A percentile compares a stretch with the other conserved stretches of the same genome.
These are phyloP conservation scores for Myrica gale DNA, from an alignment of 306 rosid genomes.

Conservation along the genomic window DNA sequence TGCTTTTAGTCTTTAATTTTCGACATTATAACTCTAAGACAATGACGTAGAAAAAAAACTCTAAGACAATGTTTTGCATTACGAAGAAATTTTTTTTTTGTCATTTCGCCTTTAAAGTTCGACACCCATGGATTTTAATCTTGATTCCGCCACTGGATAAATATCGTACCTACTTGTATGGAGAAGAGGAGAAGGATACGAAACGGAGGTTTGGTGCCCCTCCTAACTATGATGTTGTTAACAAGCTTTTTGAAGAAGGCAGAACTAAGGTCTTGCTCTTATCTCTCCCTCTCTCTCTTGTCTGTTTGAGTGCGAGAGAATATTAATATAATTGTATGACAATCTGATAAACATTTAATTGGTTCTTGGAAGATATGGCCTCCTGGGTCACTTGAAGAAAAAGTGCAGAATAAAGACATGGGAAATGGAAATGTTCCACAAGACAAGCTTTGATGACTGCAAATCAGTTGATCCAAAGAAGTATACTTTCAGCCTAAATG, in stretches of 20 bases:
- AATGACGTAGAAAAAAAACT: no score
- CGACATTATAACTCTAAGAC: no score
- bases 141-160: no score
- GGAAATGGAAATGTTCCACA: constrained; percentile 65
- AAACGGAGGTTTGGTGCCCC: constrained; percentile 57
- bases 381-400: constrained; percentile 56
- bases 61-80: no score
- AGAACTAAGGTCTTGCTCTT: constrained; percentile 46
- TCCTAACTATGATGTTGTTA: constrained; percentile 55
- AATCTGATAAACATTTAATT: neutral
- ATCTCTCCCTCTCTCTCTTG: neutral
- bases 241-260: constrained; percentile 64
- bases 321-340: neutral
- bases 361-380: constrained; percentile 57
- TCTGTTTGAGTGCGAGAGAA: neutral
- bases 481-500: constrained; percentile 52
- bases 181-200: constrained; percentile 54
- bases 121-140: no score
- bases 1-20: no score
- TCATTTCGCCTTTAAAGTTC: no score
- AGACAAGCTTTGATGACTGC: constrained; percentile 29
- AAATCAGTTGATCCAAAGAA: constrained; percentile 49
- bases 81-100: no score
- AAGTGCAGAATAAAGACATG: constrained; percentile 61
- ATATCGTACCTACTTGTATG: constrained; percentile 43